Percentiles rank a stretch among this genome's conserved stretches.
Conservation (phyloP, 1,284 basidiomycete genomes). For the Apiotrichum laibachii region DNA sequence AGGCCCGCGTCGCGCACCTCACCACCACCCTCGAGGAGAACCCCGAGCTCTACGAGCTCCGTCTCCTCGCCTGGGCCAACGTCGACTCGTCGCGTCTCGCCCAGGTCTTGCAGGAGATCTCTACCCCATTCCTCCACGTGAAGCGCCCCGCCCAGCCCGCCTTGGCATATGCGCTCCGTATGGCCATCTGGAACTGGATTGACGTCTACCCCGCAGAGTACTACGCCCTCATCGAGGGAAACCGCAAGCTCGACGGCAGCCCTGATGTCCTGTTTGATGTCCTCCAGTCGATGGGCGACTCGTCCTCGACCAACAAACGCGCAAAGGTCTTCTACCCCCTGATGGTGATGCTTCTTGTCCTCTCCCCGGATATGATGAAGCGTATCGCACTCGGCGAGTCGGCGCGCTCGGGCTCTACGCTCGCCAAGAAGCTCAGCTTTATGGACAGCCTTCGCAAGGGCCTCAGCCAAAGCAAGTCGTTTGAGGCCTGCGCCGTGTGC, state of each 20-base stretch:
- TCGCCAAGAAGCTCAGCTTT: slow-evolving; percentile 52
- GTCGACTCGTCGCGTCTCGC: slow-evolving; percentile 47
- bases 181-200: slow-evolving; percentile 90
- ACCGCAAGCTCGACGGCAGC: slow-evolving; percentile 69
- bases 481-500: slow-evolving; percentile 57
- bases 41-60: slow-evolving; percentile 56
- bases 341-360: slow-evolving; percentile 70
- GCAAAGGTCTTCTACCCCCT: slow-evolving; percentile 71
- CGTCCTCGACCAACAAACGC: slow-evolving; percentile 41
- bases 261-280: slow-evolving; percentile 80
- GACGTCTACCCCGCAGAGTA: slow-evolving; percentile 77
- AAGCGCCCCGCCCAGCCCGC: slow-evolving; percentile 70
- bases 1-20: slow-evolving; percentile 61
- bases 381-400: slow-evolving; percentile 50
- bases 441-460: slow-evolving; percentile 51
- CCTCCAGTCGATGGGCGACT: slow-evolving; percentile 61
- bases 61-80: slow-evolving; percentile 53
- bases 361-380: slow-evolving; percentile 71
- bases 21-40: slow-evolving; percentile 52
- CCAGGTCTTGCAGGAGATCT: slow-evolving; percentile 61
- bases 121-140: slow-evolving; percentile 79
- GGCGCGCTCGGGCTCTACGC: slow-evolving; percentile 29
- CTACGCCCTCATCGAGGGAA: slow-evolving; percentile 63
- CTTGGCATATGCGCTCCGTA: slow-evolving; percentile 69
- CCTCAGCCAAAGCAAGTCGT: slow-evolving; percentile 32